These are phyloP conservation scores for Backusella circina DNA, from an alignment of 192 early-diverging fungal species.

Conservation along the genomic window DNA sequence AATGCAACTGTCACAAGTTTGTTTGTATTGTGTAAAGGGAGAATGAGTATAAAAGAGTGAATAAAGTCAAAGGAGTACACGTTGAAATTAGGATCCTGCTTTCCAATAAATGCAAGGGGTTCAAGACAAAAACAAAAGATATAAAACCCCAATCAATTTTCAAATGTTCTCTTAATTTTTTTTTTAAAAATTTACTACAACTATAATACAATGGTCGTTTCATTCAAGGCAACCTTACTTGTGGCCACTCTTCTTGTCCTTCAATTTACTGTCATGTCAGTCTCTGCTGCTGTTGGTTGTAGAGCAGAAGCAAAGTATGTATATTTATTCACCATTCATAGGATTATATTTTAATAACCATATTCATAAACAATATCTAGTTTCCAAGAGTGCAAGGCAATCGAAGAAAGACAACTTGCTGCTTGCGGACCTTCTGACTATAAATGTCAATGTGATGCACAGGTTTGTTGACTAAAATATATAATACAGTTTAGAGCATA, in stretches of 20 bases:
- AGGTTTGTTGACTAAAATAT: not conserved
- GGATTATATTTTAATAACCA: not conserved
- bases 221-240: not conserved
- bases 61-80: not conserved
- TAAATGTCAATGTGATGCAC: slow-evolving; percentile 29
- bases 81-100: not conserved
- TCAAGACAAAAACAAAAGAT: not conserved
- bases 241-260: not conserved
- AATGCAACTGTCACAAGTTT: not conserved
- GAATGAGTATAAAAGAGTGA: not conserved
- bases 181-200: not conserved
- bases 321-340: not conserved
- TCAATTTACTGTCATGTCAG: not conserved
- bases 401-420: slow-evolving; percentile 8
- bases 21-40: not conserved
- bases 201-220: not conserved
- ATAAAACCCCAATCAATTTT: not conserved
- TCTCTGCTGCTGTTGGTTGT: slow-evolving; percentile 14
- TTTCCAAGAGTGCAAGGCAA: slow-evolving; percentile 27
- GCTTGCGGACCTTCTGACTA: slow-evolving; percentile 24
- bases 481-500: not conserved
- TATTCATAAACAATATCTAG: not conserved
- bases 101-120: not conserved
- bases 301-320: slow-evolving; percentile 28
- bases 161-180: not conserved